phyloP scores from a whole-genome alignment of 2,329 filamentous ascomycete species.

The Penicillium aurantiogriseum region DNA sequence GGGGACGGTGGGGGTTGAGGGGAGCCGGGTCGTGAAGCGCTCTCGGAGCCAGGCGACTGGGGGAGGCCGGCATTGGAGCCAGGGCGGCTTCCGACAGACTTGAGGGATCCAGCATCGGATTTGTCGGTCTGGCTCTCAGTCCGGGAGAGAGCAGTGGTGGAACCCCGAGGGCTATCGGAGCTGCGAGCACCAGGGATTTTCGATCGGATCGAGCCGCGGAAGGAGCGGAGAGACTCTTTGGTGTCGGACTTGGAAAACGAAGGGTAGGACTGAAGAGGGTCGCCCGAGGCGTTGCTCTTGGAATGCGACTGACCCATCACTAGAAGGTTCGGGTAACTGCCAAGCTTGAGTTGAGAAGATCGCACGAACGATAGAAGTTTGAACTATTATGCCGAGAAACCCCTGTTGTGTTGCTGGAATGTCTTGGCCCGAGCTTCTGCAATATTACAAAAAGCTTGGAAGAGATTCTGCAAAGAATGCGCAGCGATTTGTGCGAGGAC shows the following conservation, averaged over 20 bases:
- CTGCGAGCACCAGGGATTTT: conserved; percentile 71
- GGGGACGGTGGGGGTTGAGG: conserved; percentile 77
- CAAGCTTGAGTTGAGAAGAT: conserved; percentile 29
- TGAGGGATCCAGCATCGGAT: conserved; percentile 72
- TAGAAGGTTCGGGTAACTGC: conserved; percentile 34
- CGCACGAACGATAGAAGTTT: conserved; percentile 24
- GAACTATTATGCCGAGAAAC: conserved; percentile 24
- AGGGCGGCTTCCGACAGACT: conserved; percentile 60
- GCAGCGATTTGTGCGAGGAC: background rate
- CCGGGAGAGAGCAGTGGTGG: conserved; percentile 62
- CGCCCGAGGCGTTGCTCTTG: conserved; percentile 55
- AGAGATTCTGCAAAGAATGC: conserved; percentile 5
- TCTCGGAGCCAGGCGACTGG: conserved; percentile 42
- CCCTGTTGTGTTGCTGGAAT: conserved; percentile 29
- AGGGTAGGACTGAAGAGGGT: conserved; percentile 77
- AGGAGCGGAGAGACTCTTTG: conserved; percentile 83
- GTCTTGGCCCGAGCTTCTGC: conserved; percentile 28
- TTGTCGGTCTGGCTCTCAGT: conserved; percentile 60
- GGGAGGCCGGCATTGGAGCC: conserved; percentile 30
- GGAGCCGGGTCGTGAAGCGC: conserved; percentile 50
- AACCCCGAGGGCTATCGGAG: conserved; percentile 78
- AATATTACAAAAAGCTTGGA: conserved; percentile 22
- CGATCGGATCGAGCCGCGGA: conserved; percentile 75
- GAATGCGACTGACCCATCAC: conserved; percentile 54
- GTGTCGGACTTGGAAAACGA: conserved; percentile 92